Percentiles rank a stretch among this genome's conserved stretches.
Conservation (phyloP, 768 basidiomycete genomes). For the Boletus speciosus region DNA sequence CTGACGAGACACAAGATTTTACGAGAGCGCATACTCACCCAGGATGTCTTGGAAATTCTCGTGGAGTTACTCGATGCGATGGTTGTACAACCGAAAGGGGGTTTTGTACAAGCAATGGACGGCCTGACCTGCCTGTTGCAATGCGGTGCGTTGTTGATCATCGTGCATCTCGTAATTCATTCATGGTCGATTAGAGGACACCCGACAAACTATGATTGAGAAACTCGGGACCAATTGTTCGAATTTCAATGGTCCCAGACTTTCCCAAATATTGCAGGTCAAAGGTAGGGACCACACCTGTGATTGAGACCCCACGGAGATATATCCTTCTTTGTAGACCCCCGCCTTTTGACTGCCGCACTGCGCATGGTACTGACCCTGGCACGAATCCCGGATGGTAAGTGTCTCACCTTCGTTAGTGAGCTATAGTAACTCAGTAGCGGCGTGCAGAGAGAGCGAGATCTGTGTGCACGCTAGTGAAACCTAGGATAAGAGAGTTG, state of each 20-base stretch:
- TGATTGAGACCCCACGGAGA: background rate
- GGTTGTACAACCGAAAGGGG: background rate
- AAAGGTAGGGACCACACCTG: constrained; percentile 4
- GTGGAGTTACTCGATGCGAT: constrained; percentile 14
- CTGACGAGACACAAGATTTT: constrained; percentile 15
- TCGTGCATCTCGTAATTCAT: background rate
- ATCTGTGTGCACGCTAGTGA: constrained; percentile 2
- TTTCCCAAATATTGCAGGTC: constrained; percentile 16
- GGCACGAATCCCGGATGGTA: constrained; percentile 17
- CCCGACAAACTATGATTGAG: constrained; percentile 2
- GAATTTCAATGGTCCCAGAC: background rate
- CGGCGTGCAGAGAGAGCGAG: background rate
- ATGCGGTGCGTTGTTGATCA: constrained; percentile 9
- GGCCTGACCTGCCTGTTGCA: constrained; percentile 15
- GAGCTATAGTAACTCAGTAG: too few relatives aligned
- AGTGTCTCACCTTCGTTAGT: background rate
- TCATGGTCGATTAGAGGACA: constrained; percentile 9
- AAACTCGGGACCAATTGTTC: constrained; percentile 1
- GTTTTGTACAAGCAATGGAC: constrained; percentile 23
- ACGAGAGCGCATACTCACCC: constrained; percentile 12
- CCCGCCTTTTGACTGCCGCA: constrained; percentile 10
- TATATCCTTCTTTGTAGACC: constrained; percentile 2
- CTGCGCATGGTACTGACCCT: constrained; percentile 18
- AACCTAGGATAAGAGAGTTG: constrained; percentile 14
- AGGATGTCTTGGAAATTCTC: constrained; percentile 9